Conservation (phyloP, 1,139 yeast species). For the Scheffersomyces titani region DNA sequence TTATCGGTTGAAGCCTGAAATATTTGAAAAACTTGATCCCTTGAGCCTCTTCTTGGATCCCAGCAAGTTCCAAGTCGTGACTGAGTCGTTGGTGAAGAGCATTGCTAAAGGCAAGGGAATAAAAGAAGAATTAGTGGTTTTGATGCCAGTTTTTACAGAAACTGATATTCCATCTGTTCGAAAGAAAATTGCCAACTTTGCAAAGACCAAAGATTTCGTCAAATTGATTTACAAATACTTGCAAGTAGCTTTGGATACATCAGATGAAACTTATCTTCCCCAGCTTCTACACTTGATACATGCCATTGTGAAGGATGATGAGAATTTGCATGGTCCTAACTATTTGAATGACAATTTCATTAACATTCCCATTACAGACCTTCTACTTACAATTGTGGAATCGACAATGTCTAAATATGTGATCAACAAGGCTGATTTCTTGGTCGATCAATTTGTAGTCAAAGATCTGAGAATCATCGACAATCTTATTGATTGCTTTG, state of each 20-base stretch:
- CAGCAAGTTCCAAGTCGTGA: slow-evolving; percentile 33
- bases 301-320: slow-evolving; percentile 62
- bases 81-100: slow-evolving; percentile 31
- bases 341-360: slow-evolving; percentile 48
- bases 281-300: slow-evolving; percentile 68
- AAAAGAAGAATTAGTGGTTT: slow-evolving; percentile 44
- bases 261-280: slow-evolving; percentile 56
- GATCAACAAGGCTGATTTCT: slow-evolving; percentile 54
- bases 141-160: slow-evolving; percentile 30
- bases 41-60: slow-evolving; percentile 38
- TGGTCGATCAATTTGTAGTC: slow-evolving; percentile 51
- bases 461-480: slow-evolving; percentile 52
- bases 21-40: slow-evolving; percentile 37
- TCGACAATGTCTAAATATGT: slow-evolving; percentile 51
- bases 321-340: slow-evolving; percentile 36
- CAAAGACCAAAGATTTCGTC: slow-evolving; percentile 55
- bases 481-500: slow-evolving; percentile 57
- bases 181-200: slow-evolving; percentile 46
- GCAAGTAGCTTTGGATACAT: slow-evolving; percentile 49
- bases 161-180: slow-evolving; percentile 40
- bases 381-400: slow-evolving; percentile 52
- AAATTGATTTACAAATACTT: slow-evolving; percentile 59
- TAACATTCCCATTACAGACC: slow-evolving; percentile 56
- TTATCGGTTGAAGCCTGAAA: slow-evolving; percentile 46
- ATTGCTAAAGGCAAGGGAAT: slow-evolving; percentile 28